phyloP scores from a whole-genome alignment of 1,139 yeast species.

The Kurtzmaniella quercitrusa region DNA sequence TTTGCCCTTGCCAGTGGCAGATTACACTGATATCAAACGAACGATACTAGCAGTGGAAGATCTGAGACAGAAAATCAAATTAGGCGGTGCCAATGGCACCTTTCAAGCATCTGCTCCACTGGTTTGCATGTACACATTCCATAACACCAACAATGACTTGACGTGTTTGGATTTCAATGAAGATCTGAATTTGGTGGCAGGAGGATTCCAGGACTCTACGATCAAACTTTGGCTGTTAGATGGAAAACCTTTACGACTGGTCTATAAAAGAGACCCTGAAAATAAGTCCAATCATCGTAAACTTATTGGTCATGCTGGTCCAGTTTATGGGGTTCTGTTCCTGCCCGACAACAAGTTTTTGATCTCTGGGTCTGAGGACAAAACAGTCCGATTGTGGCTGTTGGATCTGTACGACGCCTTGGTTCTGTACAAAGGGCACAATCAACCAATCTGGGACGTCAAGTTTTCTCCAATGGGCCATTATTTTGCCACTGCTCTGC shows the following conservation, averaged over 20 bases:
- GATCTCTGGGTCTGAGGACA: constrained; percentile 84
- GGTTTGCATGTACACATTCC: constrained; percentile 97
- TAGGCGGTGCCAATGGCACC: constrained; percentile 40
- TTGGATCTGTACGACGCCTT: constrained; percentile 84
- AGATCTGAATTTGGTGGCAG: constrained; percentile 84
- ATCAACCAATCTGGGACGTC: constrained; percentile 97
- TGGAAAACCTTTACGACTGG: constrained; percentile 75
- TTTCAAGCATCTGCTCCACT: constrained; percentile 85
- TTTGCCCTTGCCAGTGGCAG: constrained; percentile 82
- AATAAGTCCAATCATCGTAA: constrained; percentile 52
- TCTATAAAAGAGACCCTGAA: constrained; percentile 56
- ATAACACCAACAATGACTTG: constrained; percentile 86
- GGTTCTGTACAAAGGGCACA: constrained; percentile 94
- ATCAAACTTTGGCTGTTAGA: constrained; percentile 90
- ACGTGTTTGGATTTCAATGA: constrained; percentile 82
- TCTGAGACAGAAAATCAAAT: constrained; percentile 65
- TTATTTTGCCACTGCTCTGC: constrained; percentile 95
- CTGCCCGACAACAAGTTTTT: constrained; percentile 86
- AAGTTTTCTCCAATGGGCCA: constrained; percentile 93
- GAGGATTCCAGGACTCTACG: constrained; percentile 90
- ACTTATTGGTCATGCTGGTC: constrained; percentile 89
- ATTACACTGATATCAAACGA: constrained; percentile 71
- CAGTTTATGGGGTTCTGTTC: constrained; percentile 86
- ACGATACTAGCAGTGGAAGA: constrained; percentile 79
- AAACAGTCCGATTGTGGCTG: constrained; percentile 91